Conservation (phyloP, 306 rosid genomes). For the Gynostemma pentaphyllum region DNA sequence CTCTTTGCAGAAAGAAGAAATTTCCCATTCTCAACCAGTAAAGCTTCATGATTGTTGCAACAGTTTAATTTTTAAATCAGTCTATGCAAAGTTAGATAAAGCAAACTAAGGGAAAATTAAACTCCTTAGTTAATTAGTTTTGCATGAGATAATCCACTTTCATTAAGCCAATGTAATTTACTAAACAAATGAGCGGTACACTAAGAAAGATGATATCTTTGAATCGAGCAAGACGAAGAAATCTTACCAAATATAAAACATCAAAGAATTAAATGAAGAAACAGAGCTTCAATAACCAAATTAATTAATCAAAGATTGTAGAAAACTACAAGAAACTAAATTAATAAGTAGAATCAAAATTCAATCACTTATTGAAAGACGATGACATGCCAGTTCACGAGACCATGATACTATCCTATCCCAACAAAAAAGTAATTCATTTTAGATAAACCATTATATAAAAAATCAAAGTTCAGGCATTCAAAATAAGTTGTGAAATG, state of each 20-base stretch:
- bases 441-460: too few relatives aligned
- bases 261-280: background rate
- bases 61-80: constrained; percentile 5
- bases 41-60: constrained; percentile 34
- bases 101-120: background rate
- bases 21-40: constrained; percentile 83
- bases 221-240: too few relatives aligned
- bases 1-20: constrained; percentile 91
- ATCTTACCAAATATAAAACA: background rate
- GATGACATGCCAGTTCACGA: background rate
- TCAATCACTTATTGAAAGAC: background rate
- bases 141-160: background rate
- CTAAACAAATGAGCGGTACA: background rate
- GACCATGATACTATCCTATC: background rate
- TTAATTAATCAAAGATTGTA: too few relatives aligned
- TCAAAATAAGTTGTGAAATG: background rate
- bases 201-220: too few relatives aligned
- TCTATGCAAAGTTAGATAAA: background rate
- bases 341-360: too few relatives aligned
- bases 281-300: background rate
- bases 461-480: background rate
- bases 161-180: background rate
- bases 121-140: background rate
- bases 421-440: background rate
- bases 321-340: too few relatives aligned